Conservation (phyloP, 2,329 filamentous ascomycete species). For the Colletotrichum agaves region DNA sequence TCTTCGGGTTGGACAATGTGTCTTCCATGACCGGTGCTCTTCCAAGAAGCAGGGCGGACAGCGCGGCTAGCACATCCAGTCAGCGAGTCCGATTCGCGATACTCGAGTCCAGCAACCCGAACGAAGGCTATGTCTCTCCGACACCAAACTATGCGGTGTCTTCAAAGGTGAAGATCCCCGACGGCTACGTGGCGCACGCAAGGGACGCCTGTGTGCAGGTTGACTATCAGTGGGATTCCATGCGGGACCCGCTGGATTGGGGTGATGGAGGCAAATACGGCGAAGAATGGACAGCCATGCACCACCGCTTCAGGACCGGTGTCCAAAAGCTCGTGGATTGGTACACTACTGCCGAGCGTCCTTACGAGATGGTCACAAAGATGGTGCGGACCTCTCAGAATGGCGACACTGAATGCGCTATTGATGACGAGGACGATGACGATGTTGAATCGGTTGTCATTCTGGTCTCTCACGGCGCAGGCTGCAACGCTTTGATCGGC, state of each 20-base stretch:
- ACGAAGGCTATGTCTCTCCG: slow-evolving; percentile 75
- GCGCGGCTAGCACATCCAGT: slow-evolving; percentile 41
- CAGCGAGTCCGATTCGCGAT: slow-evolving; percentile 28
- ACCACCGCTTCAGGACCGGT: slow-evolving; percentile 85
- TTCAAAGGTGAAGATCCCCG: slow-evolving; percentile 81
- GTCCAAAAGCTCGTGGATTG: slow-evolving; percentile 83
- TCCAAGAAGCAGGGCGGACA: slow-evolving; percentile 42
- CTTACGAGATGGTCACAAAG: slow-evolving; percentile 62
- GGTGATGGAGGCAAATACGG: slow-evolving; percentile 88
- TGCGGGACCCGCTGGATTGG: slow-evolving; percentile 81
- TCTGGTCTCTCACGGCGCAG: slow-evolving; percentile 92
- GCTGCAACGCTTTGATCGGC: slow-evolving; percentile 94
- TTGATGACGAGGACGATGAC: slow-evolving; percentile 65
- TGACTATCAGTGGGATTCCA: slow-evolving; percentile 98
- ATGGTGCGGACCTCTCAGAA: slow-evolving; percentile 49
- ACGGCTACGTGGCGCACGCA: slow-evolving; percentile 90
- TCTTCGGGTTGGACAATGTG: slow-evolving; percentile 42
- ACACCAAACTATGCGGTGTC: slow-evolving; percentile 87
- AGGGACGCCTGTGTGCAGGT: slow-evolving; percentile 85
- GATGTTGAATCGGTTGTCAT: slow-evolving; percentile 82
- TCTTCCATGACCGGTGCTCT: slow-evolving; percentile 49
- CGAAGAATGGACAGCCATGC: slow-evolving; percentile 97
- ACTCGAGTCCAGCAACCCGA: slow-evolving; percentile 38
- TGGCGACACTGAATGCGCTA: slow-evolving; percentile 43
- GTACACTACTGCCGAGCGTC: slow-evolving; percentile 72